Base-by-base conservation (phyloP, 2,329 filamentous ascomycete species). In the Arthrobotrys entomopaga region DNA sequence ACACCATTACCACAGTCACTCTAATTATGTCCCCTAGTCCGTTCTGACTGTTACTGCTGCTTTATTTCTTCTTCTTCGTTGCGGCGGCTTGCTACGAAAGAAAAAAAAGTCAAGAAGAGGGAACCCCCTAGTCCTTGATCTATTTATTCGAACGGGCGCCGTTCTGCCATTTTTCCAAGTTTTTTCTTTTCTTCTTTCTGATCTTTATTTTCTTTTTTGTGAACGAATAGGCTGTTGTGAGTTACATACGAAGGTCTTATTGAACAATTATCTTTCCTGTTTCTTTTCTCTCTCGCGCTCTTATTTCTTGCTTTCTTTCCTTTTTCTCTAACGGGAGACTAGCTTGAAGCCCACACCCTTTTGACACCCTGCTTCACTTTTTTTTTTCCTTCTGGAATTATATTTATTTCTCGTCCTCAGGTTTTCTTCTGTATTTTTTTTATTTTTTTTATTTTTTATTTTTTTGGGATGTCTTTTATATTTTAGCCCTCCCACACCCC, bases 401-500 rank as follows among this genome's bases (percentile, higher is more conserved):
- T 72, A 34, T 34, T 34, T 34, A 34, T 34, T 34, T 34, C 29
- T 34, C 10, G 29, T 34, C 29, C 29, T 34, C 29, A 8, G 29
- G 29, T 2, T 46, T 19, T 15, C 16, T 70, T 72, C 60, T 72
- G 65, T 65, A 72, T 72, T 72, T 65, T 72, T 50, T 50, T 50
- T 19, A 8, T 50, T 50, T 7, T 26, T 26, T 60, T 59, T 43
- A 43, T 46, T 46, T 46, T 50, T 50, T 50, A 20, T 50, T 24
- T 19, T 20, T 50, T 50, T 50, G 10, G 11, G 42, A 46, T 46
- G 16, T 19, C 19, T 71, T 73, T 66, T 73, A 73, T 73, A 73
- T 73, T 73, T 73, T 73, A 73, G 67, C 60, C 60, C 60, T 65
- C 56, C 60, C 69, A 61, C 61, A 65, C 61, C 69, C 69, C 69